Evolutionary conservation across 495 filamentous ascomycete genomes (phyloP).

Genomic region (Talaromyces liani): DNA sequence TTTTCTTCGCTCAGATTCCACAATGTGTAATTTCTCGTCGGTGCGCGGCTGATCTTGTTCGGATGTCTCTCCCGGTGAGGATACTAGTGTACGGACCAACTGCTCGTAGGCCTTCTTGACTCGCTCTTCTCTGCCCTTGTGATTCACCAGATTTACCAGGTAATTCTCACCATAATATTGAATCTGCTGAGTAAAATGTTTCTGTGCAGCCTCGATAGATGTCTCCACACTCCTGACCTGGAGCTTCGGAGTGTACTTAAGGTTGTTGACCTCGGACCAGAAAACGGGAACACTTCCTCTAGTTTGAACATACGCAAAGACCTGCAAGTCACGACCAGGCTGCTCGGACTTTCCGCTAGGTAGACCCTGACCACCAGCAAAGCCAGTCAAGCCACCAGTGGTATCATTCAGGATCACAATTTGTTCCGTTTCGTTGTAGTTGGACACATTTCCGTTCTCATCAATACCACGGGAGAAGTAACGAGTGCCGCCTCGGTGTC

Average conservation of each 20-base stretch:
- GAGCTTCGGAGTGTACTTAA: constrained; percentile 82
- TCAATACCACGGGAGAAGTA: constrained; percentile 94
- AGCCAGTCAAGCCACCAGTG: constrained; percentile 66
- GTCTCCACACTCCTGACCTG: constrained; percentile 79
- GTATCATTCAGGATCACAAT: constrained; percentile 77
- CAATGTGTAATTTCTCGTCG: constrained; percentile 69
- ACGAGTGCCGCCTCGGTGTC: constrained; percentile 80
- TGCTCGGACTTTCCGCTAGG: constrained; percentile 57
- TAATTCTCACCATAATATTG: constrained; percentile 90
- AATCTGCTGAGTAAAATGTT: constrained; percentile 90
- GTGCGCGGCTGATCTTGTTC: constrained; percentile 46
- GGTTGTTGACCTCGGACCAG: constrained; percentile 89
- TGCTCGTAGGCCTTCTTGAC: constrained; percentile 92
- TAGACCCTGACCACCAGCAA: constrained; percentile 67
- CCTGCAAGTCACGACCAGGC: constrained; percentile 67
- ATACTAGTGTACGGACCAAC: constrained; percentile 65
- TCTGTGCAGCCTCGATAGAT: constrained; percentile 68
- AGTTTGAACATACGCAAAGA: constrained; percentile 91
- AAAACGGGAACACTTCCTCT: constrained; percentile 89
- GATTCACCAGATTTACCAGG: constrained; percentile 93
- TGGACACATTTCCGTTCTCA: constrained; percentile 86
- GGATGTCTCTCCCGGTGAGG: constrained; percentile 55
- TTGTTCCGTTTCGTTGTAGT: constrained; percentile 98
- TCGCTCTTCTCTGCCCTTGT: constrained; percentile 77
- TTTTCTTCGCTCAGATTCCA: constrained; percentile 56